These are phyloP conservation scores for Suaeda aralocaspica DNA, from an alignment of 148 eudicot genomes.

Conservation along the genomic window DNA sequence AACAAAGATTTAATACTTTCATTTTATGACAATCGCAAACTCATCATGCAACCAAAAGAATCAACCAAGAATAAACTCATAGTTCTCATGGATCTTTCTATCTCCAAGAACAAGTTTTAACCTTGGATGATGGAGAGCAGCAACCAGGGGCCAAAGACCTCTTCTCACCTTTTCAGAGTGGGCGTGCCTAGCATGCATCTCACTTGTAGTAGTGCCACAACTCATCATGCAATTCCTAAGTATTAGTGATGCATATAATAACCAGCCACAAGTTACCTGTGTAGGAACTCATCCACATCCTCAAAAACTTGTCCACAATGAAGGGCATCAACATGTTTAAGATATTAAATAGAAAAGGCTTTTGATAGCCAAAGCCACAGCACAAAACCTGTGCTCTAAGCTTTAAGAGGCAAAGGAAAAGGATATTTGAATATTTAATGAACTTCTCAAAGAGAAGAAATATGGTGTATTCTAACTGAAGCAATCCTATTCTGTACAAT, in stretches of 20 bases:
- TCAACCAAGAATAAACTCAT: not conserved
- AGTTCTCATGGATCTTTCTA: not conserved
- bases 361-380: slow-evolving; percentile 17
- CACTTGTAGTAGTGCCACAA: not conserved
- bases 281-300: slow-evolving; percentile 6
- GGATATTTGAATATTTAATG: slow-evolving; percentile 14
- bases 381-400: slow-evolving; percentile 7
- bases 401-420: slow-evolving; percentile 9
- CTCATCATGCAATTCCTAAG: not conserved
- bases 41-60: not conserved
- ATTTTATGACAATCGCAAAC: not conserved
- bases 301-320: not conserved
- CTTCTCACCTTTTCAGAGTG: not conserved
- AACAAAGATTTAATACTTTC: not conserved
- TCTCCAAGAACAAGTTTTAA: not conserved
- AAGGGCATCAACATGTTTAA: not conserved
- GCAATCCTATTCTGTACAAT: slow-evolving; percentile 60
- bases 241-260: not conserved
- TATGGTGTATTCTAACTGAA: slow-evolving; percentile 33
- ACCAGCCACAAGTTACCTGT: not conserved
- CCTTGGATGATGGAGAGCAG: slow-evolving; percentile 4
- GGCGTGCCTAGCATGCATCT: not conserved
- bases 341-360: not conserved
- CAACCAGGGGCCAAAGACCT: not conserved
- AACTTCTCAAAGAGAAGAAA: slow-evolving; percentile 14